These are phyloP conservation scores for Trichoderma breve DNA, from an alignment of 2,329 filamentous ascomycete species.

Conservation along the genomic window DNA sequence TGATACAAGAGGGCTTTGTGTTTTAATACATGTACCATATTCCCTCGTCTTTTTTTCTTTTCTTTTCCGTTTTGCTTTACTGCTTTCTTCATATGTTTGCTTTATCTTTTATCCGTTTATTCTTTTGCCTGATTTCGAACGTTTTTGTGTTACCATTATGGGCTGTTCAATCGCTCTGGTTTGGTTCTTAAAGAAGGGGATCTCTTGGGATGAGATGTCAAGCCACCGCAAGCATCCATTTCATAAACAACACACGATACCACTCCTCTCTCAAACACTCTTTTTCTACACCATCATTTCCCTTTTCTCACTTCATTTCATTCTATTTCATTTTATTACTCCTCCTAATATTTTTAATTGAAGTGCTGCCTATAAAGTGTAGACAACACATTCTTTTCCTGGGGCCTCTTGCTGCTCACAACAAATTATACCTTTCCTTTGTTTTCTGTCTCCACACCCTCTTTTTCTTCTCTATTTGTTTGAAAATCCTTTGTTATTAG, in stretches of 20 bases:
- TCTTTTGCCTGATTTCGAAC: neutral
- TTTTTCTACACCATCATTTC: neutral
- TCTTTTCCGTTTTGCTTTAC: neutral
- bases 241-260: neutral
- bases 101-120: neutral
- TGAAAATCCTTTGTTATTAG: neutral
- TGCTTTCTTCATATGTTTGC: neutral
- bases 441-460: neutral
- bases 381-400: neutral
- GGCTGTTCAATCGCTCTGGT: neutral
- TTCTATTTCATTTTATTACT: neutral
- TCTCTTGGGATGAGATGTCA: neutral
- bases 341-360: neutral
- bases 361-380: neutral
- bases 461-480: neutral
- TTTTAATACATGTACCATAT: constrained; percentile 30
- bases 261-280: neutral
- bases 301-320: neutral
- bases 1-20: constrained; percentile 51
- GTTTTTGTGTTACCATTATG: neutral
- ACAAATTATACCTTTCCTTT: neutral
- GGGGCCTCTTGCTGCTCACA: neutral
- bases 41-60: neutral
- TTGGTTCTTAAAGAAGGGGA: neutral
- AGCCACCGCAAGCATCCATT: neutral